These are phyloP conservation scores for Batrachochytrium dendrobatidis DNA, from an alignment of 371 early-diverging fungal genomes.

Conservation along the genomic window DNA sequence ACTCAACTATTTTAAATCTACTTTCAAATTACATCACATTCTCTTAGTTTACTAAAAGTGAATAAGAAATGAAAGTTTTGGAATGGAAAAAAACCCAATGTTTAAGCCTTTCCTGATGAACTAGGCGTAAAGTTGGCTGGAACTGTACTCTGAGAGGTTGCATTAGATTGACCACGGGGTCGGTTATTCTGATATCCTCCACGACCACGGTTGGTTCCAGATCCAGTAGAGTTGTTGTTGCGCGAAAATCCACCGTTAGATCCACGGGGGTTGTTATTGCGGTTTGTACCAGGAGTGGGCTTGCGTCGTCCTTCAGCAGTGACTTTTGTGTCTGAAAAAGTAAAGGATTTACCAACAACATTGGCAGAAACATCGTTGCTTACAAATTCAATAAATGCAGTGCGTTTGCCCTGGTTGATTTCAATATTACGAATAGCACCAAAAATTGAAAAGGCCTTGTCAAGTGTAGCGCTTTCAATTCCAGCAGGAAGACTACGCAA, in stretches of 20 bases:
- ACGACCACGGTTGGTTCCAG: too few relatives aligned
- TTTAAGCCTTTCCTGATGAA: too few relatives aligned
- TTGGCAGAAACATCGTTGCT: conserved; percentile 41
- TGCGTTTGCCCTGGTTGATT: conserved; percentile 38
- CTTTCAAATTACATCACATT: too few relatives aligned
- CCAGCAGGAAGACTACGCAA: conserved; percentile 8
- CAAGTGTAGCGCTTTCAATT: conserved; percentile 17
- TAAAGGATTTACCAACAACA: conserved; percentile 42
- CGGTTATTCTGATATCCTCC: too few relatives aligned
- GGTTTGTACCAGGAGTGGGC: conserved; percentile 4
- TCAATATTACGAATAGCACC: conserved; percentile 40
- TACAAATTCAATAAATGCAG: conserved; percentile 54
- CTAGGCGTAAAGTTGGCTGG: too few relatives aligned
- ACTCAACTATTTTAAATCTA: too few relatives aligned
- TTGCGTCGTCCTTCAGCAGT: conserved; percentile 30
- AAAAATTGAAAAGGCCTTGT: conserved; percentile 35
- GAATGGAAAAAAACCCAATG: too few relatives aligned
- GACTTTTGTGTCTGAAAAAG: conserved; percentile 18
- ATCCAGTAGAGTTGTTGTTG: conserved; percentile 10
- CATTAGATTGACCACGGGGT: too few relatives aligned
- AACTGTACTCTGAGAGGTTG: too few relatives aligned
- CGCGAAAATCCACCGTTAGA: conserved; percentile 2
- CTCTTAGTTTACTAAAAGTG: too few relatives aligned
- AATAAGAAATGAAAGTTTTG: too few relatives aligned
- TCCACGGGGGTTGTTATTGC: too few relatives aligned